These are phyloP conservation scores for Vitis rotundifolia DNA, from an alignment of 164 flowering plant species.

Conservation along the genomic window DNA sequence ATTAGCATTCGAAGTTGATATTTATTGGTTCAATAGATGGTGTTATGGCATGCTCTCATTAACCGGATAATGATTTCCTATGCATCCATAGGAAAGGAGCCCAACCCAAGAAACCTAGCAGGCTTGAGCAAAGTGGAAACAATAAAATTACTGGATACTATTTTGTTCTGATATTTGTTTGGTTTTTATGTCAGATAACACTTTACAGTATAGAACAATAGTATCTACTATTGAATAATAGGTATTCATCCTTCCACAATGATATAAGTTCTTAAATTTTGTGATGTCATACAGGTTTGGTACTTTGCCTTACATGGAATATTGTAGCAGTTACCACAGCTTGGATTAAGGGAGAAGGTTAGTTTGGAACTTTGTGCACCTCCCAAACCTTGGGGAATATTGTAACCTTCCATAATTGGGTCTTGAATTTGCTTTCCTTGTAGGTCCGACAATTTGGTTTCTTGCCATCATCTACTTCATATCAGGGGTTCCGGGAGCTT, in stretches of 20 bases:
- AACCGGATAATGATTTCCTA: too few species aligned
- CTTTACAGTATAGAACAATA: too few species aligned
- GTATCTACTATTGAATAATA: too few species aligned
- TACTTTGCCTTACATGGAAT: constrained; percentile 62
- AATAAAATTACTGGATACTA: too few species aligned
- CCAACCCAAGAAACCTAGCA: too few species aligned
- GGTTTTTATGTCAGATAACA: too few species aligned
- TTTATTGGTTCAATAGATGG: too few species aligned
- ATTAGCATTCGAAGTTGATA: too few species aligned
- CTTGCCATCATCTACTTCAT: constrained; percentile 66
- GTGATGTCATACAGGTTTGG: constrained; percentile 43
- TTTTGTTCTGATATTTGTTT: too few species aligned
- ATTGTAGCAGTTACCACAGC: constrained; percentile 57
- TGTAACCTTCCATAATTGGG: neutral
- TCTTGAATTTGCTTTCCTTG: constrained; percentile 2
- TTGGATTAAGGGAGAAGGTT: constrained; percentile 75
- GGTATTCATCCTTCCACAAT: neutral
- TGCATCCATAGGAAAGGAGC: too few species aligned
- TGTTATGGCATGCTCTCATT: too few species aligned
- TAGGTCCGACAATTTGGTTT: constrained; percentile 67
- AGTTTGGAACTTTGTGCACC: neutral
- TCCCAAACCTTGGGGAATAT: neutral
- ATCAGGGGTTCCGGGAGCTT: constrained; percentile 61
- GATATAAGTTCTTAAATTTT: neutral
- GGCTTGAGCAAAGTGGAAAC: too few species aligned